A percentile compares a stretch with the other conserved stretches of the same genome.
Conservation (phyloP, 371 early-diverging fungal genomes). For the Actinomortierella wolfii region DNA sequence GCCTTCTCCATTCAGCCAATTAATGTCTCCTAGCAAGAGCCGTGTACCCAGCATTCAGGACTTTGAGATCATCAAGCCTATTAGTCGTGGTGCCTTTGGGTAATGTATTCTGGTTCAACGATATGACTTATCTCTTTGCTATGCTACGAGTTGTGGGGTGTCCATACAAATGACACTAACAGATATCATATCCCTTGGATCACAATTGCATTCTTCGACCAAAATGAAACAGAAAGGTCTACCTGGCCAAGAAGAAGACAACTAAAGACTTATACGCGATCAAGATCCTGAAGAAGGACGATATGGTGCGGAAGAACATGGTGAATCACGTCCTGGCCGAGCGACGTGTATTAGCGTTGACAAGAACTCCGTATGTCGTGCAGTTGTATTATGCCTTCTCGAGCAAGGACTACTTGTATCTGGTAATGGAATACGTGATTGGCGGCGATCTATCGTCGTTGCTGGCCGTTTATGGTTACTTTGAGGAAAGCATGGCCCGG, state of each 20-base stretch:
- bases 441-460: slow-evolving; percentile 96
- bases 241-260: slow-evolving; percentile 79
- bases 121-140: not conserved
- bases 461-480: slow-evolving; percentile 71
- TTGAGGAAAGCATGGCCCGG: slow-evolving; percentile 85
- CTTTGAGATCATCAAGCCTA: slow-evolving; percentile 87
- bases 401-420: slow-evolving; percentile 84
- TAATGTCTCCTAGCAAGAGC: slow-evolving; percentile 17
- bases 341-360: slow-evolving; percentile 81
- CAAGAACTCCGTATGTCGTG: slow-evolving; percentile 90
- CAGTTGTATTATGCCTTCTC: slow-evolving; percentile 93
- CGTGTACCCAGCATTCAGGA: slow-evolving; percentile 79
- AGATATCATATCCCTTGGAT: not conserved
- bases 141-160: not conserved
- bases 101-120: slow-evolving; percentile 12
- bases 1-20: no score
- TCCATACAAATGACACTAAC: not conserved
- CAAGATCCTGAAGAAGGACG: slow-evolving; percentile 89
- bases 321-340: slow-evolving; percentile 92
- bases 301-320: slow-evolving; percentile 94
- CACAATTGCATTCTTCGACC: not conserved
- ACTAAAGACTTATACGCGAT: slow-evolving; percentile 92
- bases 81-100: slow-evolving; percentile 89
- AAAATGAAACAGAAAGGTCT: slow-evolving; percentile 79
- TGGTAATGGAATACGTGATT: slow-evolving; percentile 96